phyloP scores from a whole-genome alignment of 2,329 filamentous ascomycete genomes.

The Colletotrichum sp. region DNA sequence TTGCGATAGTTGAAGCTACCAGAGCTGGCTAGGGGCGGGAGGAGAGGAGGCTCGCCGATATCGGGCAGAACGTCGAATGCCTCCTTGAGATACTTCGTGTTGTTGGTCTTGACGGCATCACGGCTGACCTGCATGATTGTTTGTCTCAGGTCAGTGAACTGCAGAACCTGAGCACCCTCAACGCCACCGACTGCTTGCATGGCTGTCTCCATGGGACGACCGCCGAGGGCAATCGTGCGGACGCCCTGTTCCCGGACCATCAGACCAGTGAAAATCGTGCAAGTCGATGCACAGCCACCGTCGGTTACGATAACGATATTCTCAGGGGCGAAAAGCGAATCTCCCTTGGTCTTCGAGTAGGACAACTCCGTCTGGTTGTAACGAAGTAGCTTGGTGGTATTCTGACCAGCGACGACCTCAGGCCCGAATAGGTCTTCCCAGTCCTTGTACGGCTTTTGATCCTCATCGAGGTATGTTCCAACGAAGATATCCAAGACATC shows the following conservation, averaged over 20 bases:
- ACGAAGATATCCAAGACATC: neutral
- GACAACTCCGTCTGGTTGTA: neutral
- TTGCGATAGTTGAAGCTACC: constrained; percentile 48
- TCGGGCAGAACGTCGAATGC: neutral
- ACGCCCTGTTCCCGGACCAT: constrained; percentile 58
- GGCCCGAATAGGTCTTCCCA: constrained; percentile 1
- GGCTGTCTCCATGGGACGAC: constrained; percentile 51
- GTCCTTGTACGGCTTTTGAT: constrained; percentile 35
- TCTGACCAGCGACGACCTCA: neutral
- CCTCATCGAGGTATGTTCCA: constrained; percentile 25
- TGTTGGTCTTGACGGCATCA: constrained; percentile 8
- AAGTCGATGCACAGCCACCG: constrained; percentile 65
- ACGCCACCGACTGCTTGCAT: constrained; percentile 66
- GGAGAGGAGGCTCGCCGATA: constrained; percentile 5
- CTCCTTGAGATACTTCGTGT: neutral
- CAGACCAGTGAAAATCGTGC: constrained; percentile 61
- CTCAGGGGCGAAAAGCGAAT: constrained; percentile 37
- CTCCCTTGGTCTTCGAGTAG: neutral
- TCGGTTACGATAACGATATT: constrained; percentile 53
- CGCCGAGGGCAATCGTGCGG: constrained; percentile 62
- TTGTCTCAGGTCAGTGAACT: constrained; percentile 26
- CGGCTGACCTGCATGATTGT: neutral
- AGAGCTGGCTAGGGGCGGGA: constrained; percentile 38
- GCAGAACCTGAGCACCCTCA: constrained; percentile 52
- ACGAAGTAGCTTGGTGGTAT: constrained; percentile 12